A percentile compares a stretch with the other conserved stretches of the same genome.
Conservation (phyloP, 441 rosid genomes). For the Adansonia madagascariensis region DNA sequence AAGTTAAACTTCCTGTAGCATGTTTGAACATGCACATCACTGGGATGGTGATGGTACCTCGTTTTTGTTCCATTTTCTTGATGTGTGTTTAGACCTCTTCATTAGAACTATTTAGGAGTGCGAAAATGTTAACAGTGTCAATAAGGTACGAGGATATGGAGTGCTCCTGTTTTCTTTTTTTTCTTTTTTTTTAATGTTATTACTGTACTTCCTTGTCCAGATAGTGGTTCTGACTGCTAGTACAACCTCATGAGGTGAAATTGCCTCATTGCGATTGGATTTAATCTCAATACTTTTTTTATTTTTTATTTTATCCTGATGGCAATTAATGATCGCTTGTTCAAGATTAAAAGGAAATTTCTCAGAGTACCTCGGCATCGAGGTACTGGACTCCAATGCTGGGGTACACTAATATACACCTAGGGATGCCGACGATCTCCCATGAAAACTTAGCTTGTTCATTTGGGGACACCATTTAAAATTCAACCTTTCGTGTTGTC, state of each 20-base stretch:
- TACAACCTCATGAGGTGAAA: not conserved
- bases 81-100: not conserved
- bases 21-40: not conserved
- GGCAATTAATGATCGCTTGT: no score
- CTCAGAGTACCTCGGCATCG: no score
- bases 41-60: not conserved
- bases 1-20: not conserved
- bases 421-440: no score
- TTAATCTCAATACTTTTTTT: no score
- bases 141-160: not conserved
- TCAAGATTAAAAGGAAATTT: no score
- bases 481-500: constrained; percentile 5
- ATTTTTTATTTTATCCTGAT: no score
- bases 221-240: not conserved
- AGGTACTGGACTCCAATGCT: not conserved
- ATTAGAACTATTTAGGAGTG: not conserved
- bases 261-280: no score
- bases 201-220: constrained; percentile 3
- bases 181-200: not conserved
- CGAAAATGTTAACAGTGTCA: not conserved
- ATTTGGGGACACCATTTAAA: not conserved
- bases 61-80: not conserved
- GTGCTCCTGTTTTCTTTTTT: not conserved
- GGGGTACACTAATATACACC: not conserved
- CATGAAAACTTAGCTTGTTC: not conserved